phyloP scores from a whole-genome alignment of 2,329 filamentous ascomycete species.

The Cytospora piceicola region DNA sequence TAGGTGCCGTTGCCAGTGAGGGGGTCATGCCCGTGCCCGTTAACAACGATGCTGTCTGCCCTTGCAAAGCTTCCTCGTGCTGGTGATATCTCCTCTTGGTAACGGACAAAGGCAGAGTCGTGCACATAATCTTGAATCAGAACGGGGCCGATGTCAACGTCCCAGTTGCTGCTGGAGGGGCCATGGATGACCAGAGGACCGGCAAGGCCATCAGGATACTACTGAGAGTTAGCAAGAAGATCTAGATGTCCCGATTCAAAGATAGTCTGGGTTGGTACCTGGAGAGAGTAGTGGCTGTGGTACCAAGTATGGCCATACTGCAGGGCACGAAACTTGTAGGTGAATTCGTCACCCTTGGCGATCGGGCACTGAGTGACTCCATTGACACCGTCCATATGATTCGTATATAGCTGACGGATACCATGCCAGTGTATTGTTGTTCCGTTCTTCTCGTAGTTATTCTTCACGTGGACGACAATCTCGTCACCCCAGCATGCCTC shows the following conservation, averaged over 20 bases:
- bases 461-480: conserved; percentile 37
- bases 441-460: conserved; percentile 35
- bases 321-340: conserved; percentile 41
- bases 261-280: conserved; percentile 39
- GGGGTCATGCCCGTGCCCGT: conserved; percentile 39
- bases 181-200: conserved; percentile 54
- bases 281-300: conserved; percentile 43
- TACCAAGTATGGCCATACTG: conserved; percentile 47
- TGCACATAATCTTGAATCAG: conserved; percentile 55
- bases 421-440: conserved; percentile 45
- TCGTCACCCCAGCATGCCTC: conserved; percentile 40
- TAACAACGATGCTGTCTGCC: conserved; percentile 42
- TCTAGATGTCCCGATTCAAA: conserved; percentile 21
- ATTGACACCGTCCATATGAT: conserved; percentile 41
- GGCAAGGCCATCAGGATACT: conserved; percentile 49
- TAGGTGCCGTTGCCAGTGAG: conserved; percentile 30
- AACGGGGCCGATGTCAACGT: conserved; percentile 52
- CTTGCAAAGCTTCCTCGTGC: conserved; percentile 10
- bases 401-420: conserved; percentile 39
- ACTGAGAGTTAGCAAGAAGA: conserved; percentile 32
- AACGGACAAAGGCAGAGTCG: conserved; percentile 32
- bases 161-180: conserved; percentile 49
- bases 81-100: conserved; percentile 30
- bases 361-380: conserved; percentile 57
- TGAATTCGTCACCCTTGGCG: conserved; percentile 47